Percentiles rank a stretch among this genome's conserved stretches.
Evolutionary conservation across 2,329 filamentous ascomycete genomes (phyloP).

Genomic region (Colletotrichum falcatum): DNA sequence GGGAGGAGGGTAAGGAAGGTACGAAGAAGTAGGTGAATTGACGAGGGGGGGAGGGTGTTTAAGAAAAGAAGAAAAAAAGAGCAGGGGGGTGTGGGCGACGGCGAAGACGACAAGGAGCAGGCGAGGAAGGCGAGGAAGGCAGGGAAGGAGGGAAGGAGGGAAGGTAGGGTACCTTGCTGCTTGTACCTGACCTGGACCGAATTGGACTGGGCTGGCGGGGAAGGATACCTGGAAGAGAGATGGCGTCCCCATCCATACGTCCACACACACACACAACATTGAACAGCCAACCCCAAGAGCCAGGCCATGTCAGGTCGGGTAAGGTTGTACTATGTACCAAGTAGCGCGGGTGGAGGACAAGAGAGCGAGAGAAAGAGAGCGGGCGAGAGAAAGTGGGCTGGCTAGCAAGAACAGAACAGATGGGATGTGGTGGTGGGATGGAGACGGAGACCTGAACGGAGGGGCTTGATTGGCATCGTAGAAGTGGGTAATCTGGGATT

Average conservation of each 20-base stretch:
- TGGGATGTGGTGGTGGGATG: constrained; percentile 4
- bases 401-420: constrained; percentile 4
- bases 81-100: constrained; percentile 18
- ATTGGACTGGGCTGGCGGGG: constrained; percentile 7
- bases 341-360: constrained; percentile 17
- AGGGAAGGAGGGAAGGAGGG: too few relatives aligned
- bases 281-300: background rate
- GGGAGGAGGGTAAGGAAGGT: constrained; percentile 5
- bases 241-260: constrained; percentile 2
- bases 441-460: constrained; percentile 15
- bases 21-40: background rate
- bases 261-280: background rate
- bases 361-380: constrained; percentile 10
- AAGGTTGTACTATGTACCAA: background rate
- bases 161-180: background rate
- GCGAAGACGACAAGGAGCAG: background rate
- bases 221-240: constrained; percentile 7
- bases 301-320: constrained; percentile 4
- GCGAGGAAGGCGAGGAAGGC: constrained; percentile 4
- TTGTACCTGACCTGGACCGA: constrained; percentile 21
- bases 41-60: constrained; percentile 36
- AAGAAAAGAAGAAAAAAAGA: constrained; percentile 21
- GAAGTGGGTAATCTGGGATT: constrained; percentile 28
- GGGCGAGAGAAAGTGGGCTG: constrained; percentile 11
- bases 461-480: constrained; percentile 28